Base-by-base conservation (phyloP, 179 eudicot genomes). In the Beta lomatogona region DNA sequence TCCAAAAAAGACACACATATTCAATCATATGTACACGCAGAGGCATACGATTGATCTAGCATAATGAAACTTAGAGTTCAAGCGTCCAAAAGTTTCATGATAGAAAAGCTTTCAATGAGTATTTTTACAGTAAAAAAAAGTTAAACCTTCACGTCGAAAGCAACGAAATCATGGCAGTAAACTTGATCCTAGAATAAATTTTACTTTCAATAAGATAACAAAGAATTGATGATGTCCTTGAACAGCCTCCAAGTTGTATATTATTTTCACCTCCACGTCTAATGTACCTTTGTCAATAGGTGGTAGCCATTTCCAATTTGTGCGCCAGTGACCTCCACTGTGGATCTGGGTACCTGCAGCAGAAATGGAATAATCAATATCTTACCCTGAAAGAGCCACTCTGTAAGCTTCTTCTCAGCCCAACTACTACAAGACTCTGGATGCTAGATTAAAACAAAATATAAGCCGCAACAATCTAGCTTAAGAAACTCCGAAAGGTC, bases 1-100 rank as follows among this genome's bases (percentile, higher is more conserved):
- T 73, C 25, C 76, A 10, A 28, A 64, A 58, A 54, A 55, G 76
- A 83, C 85, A 79, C 14, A 22, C 53, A 46, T 7, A 69, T 11
- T 63, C 55, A 60, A 25, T 58, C 16, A 44, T 11, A 57, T 14
- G 5, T 19, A 44, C 31, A 18, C 55, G 31, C 21, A 54, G 46
- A 55, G 31, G 58, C 21, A 22, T 25, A 72, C 46, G 67, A 52
- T 67, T 55, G 44, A 53, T 77, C 55, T 53, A 77, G 22, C 79
- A 66, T 52, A 52, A 53, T 53, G 19, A 53, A 67, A 67, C 63
- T 50, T 52, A 67, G 65, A 67, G 18, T 25, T 18, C 53, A 77
- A 65, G 71, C 64, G 31, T 78, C 46, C 18, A 14, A 31, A 31
- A 54, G 36, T 21, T 3, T 55, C 14, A 78, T 68, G 31, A 50